These are phyloP conservation scores for Solanum chacoense DNA, from an alignment of 305 asterid species.

Conservation along the genomic window DNA sequence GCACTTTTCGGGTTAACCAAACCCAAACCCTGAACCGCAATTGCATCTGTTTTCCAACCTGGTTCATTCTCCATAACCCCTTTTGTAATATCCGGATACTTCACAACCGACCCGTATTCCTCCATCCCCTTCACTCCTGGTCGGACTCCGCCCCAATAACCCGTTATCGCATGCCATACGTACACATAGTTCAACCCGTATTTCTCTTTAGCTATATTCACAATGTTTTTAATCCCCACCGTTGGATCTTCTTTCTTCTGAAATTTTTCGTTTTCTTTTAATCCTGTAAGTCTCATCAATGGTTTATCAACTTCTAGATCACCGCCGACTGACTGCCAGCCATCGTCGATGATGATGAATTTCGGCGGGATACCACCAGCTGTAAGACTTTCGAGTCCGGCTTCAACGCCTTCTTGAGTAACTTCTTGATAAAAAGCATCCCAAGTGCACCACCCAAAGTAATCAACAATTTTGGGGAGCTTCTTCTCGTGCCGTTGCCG, in stretches of 20 bases:
- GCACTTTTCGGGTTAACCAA: slow-evolving; percentile 35
- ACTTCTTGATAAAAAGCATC: slow-evolving; percentile 94
- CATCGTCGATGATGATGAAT: slow-evolving; percentile 53
- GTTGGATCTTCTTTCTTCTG: slow-evolving; percentile 43
- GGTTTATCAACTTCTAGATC: slow-evolving; percentile 5
- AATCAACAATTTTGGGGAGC: slow-evolving; percentile 63
- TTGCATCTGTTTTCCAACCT: slow-evolving; percentile 57
- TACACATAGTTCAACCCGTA: slow-evolving; percentile 53
- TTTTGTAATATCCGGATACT: slow-evolving; percentile 48
- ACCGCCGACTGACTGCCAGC: slow-evolving; percentile 48
- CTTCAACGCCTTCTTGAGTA: slow-evolving; percentile 69
- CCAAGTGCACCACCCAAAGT: slow-evolving; percentile 97
- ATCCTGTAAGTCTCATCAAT: slow-evolving; percentile 2
- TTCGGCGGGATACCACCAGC: slow-evolving; percentile 68
- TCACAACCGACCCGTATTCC: slow-evolving; percentile 49
- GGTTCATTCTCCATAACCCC: slow-evolving; percentile 88
- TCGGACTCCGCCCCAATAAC: slow-evolving; percentile 46
- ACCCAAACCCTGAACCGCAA: slow-evolving; percentile 39
- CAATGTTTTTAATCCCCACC: slow-evolving; percentile 53
- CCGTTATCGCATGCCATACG: slow-evolving; percentile 45
- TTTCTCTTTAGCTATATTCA: slow-evolving; percentile 58
- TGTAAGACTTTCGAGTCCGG: slow-evolving; percentile 57
- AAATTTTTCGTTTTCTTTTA: slow-evolving; percentile 66
- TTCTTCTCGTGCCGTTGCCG: slow-evolving; percentile 65
- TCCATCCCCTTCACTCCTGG: slow-evolving; percentile 34